Percentiles rank a stretch among this genome's conserved stretches.
These are phyloP conservation scores for Solanum medicagineum DNA, from an alignment of 257 asterid species.

Conservation along the genomic window DNA sequence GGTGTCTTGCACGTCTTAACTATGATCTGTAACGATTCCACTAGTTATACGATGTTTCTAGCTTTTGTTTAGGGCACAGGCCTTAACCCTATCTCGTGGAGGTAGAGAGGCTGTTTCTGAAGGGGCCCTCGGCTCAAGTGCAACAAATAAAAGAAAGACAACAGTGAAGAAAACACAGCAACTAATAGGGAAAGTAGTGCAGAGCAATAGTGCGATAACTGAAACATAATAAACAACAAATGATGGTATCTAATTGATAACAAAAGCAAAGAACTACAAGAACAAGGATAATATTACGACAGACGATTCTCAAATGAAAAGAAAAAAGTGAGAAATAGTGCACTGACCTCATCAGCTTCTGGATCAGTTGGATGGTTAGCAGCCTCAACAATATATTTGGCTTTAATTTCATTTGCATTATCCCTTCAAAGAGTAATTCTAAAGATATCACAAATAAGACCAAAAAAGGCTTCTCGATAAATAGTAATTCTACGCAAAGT, in stretches of 20 bases:
- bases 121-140: background rate
- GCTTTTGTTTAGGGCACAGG: background rate
- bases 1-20: background rate
- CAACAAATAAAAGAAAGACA: background rate
- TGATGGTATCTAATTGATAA: no score
- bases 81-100: background rate
- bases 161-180: background rate
- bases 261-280: no score
- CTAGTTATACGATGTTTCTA: background rate
- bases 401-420: constrained; percentile 64
- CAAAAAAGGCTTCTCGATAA: background rate
- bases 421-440: constrained; percentile 25
- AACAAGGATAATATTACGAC: no score
- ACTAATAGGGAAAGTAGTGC: background rate
- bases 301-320: background rate
- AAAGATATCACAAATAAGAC: background rate
- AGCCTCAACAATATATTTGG: constrained; percentile 38
- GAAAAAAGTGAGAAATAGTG: background rate
- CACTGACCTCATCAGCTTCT: constrained; percentile 76
- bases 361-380: constrained; percentile 76
- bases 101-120: background rate
- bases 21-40: background rate
- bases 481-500: background rate
- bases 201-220: no score
- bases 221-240: no score